A percentile compares a stretch with the other conserved stretches of the same genome.
These are phyloP conservation scores for Pseudogymnoascus sp. DNA, from an alignment of 2,329 filamentous ascomycete genomes.

Conservation along the genomic window DNA sequence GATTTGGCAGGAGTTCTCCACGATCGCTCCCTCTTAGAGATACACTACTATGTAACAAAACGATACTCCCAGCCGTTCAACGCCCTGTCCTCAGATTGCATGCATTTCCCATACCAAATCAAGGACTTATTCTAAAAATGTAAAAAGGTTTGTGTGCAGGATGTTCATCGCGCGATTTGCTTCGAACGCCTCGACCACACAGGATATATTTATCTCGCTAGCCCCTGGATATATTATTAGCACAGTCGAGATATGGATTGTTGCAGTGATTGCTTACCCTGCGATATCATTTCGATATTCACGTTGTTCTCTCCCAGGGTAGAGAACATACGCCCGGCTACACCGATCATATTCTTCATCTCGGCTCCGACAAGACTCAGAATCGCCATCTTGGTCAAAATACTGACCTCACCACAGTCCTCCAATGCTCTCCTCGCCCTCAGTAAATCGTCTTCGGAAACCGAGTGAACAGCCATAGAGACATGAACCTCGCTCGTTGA, in stretches of 20 bases:
- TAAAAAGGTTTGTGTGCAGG: conserved; percentile 93
- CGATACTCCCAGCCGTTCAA: not conserved
- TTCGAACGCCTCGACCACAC: conserved; percentile 87
- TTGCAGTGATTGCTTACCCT: conserved; percentile 54
- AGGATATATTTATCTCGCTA: conserved; percentile 98
- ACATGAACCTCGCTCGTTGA: conserved; percentile 96
- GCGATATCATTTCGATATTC: conserved; percentile 99
- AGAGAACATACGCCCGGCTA: conserved; percentile 90
- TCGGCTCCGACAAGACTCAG: conserved; percentile 89
- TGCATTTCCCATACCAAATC: not conserved
- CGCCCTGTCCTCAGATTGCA: conserved; percentile 5
- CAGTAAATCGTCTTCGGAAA: conserved; percentile 55
- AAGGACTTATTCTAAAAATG: conserved; percentile 63
- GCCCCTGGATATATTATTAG: conserved; percentile 54
- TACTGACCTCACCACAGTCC: conserved; percentile 81
- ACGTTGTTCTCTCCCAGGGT: conserved; percentile 88
- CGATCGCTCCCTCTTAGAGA: not conserved
- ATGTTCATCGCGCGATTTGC: conserved; percentile 93
- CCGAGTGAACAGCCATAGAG: conserved; percentile 87
- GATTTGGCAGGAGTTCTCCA: not conserved
- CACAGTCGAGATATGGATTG: not conserved
- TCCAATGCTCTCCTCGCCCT: conserved; percentile 65
- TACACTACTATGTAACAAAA: conserved; percentile 8
- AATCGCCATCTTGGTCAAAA: conserved; percentile 90
- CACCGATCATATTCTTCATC: conserved; percentile 96